Base-by-base conservation (phyloP, 495 filamentous ascomycete species). In the Alectoria sarmentosa region DNA sequence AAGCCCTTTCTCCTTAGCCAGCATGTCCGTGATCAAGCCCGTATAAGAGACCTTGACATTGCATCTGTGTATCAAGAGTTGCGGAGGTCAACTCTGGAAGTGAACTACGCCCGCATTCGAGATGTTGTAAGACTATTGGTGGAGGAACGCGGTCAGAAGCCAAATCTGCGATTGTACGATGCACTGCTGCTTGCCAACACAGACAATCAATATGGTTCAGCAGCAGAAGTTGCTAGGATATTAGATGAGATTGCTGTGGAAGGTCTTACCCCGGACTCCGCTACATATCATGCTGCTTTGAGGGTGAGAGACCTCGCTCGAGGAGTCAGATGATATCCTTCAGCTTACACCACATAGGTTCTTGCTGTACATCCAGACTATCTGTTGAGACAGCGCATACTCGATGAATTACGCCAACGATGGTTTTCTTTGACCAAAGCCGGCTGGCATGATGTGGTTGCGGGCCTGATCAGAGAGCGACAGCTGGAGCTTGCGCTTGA, bases 301-400 rank as follows among this genome's bases (percentile, higher is more conserved):
- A 85, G 87, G 78, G 89, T 88, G 75, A 61, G 78, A 67, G 48
- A 42, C 62, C 7, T 44, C 32, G 3, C 11, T 19, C 8, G 26
- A 52, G 60, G 36, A 46, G 6, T 4, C 23, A 42, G 28, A 49
- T 42, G 28, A 49, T 42, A 41, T 49, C 54, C 63, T 64, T 65
- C 63, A 65, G 66, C 65, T 70, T n/a, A 59, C 54, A 19, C 59
- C 32, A 26, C 67, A 37, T 60, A 92, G 85, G 84, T 84, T 9
- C 83, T 92, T 30, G 84, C 90, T 19, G 84, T 95, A 30, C 92
- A 96, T 73, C 92, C 93, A 1, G 87, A 97, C 73, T 92, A 94
- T 66, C 52, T 91, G 2, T 78, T 92, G 15, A 86, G 91, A 30
- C 78, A 80, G 42, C 78, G 87, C 38, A 78, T 96, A n/a, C 74